A percentile compares a stretch with the other conserved stretches of the same genome.
Evolutionary conservation across 768 basidiomycete species (phyloP).

Genomic region (Rhodotorula sphaerocarpa): DNA sequence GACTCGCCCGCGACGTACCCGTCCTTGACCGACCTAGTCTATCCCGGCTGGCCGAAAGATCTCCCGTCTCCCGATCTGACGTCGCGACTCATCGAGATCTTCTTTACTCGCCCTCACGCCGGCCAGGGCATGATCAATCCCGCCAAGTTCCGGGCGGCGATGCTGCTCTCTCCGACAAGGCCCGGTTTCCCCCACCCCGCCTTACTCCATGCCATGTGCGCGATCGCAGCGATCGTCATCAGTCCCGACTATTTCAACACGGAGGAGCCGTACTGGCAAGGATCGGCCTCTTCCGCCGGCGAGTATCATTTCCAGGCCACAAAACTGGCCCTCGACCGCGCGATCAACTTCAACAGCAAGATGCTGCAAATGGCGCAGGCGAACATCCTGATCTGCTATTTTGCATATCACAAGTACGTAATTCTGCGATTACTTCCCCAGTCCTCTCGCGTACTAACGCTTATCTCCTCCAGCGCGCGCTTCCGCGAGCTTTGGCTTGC

Average conservation of each 20-base stretch:
- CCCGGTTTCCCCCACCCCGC: constrained; percentile 25
- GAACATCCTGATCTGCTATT: not conserved
- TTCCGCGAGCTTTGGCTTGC: not conserved
- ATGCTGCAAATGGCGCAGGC: not conserved
- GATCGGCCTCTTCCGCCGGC: not conserved
- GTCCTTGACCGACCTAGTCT: constrained; percentile 23
- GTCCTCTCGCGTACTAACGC: no score
- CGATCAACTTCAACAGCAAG: no score
- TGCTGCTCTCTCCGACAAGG: constrained; percentile 26
- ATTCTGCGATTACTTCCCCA: no score
- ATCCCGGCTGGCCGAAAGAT: constrained; percentile 32
- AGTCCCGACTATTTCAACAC: constrained; percentile 6
- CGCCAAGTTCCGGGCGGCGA: constrained; percentile 8
- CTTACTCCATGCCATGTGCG: constrained; percentile 33
- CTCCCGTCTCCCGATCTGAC: constrained; percentile 30
- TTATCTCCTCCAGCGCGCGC: no score
- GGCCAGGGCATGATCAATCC: constrained; percentile 25
- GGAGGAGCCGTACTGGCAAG: constrained; percentile 30
- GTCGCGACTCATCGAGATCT: constrained; percentile 34
- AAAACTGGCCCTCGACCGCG: no score
- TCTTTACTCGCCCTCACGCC: constrained; percentile 23
- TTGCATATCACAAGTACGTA: no score
- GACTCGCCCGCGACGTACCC: not conserved
- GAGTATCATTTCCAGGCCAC: constrained; percentile 16
- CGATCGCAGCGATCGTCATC: constrained; percentile 26